Evolutionary conservation across 129 eudicot species (phyloP).

Genomic region (Calendula officinalis): DNA sequence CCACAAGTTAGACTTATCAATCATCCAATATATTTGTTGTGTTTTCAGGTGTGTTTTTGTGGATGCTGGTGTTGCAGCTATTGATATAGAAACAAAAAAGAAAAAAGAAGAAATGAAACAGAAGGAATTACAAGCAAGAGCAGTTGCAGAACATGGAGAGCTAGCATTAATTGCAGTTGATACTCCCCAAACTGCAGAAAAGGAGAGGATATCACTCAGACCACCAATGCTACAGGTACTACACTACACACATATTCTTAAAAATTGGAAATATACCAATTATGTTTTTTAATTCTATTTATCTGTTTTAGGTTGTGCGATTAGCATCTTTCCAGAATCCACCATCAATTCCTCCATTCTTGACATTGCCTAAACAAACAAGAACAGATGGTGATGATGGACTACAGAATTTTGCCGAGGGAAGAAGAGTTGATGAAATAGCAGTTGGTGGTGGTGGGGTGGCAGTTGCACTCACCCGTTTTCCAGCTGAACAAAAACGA

Average conservation of each 20-base stretch:
- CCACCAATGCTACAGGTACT: slow-evolving; percentile 91
- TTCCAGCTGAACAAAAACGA: slow-evolving; percentile 94
- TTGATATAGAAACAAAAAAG: slow-evolving; percentile 84
- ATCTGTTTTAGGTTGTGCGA: slow-evolving; percentile 69
- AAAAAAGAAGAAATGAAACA: slow-evolving; percentile 84
- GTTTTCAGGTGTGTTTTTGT: slow-evolving; percentile 79
- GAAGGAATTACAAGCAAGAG: slow-evolving; percentile 77
- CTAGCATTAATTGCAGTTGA: slow-evolving; percentile 90
- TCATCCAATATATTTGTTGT: too few relatives aligned
- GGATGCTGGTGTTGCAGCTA: slow-evolving; percentile 93
- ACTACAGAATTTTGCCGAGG: slow-evolving; percentile 61
- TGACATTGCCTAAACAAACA: slow-evolving; percentile 77
- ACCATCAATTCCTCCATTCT: slow-evolving; percentile 91
- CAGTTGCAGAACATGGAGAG: slow-evolving; percentile 91
- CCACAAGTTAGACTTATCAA: neutral
- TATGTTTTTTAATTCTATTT: slow-evolving; percentile 18
- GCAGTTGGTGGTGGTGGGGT: slow-evolving; percentile 99
- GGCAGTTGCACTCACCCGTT: slow-evolving; percentile 93
- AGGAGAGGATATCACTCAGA: slow-evolving; percentile 81
- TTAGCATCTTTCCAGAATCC: slow-evolving; percentile 95
- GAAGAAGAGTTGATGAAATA: slow-evolving; percentile 68
- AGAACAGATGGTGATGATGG: slow-evolving; percentile 64
- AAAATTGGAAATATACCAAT: slow-evolving; percentile 11
- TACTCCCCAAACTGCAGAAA: slow-evolving; percentile 58
- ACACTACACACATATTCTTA: neutral